Evolutionary conservation across 495 filamentous ascomycete genomes (phyloP).

Genomic region (Neurospora sp.): DNA sequence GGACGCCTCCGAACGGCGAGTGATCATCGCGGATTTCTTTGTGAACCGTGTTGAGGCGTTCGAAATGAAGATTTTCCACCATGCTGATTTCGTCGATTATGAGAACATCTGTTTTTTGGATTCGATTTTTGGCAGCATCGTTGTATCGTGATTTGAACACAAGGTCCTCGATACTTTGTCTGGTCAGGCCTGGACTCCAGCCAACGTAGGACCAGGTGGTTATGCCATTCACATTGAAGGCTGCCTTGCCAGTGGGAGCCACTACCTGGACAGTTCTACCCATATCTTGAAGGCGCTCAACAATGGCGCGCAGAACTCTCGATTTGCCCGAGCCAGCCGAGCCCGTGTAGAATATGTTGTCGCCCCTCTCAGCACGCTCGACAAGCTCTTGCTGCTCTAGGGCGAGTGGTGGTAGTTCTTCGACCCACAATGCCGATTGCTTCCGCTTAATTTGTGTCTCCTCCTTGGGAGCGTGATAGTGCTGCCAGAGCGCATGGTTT

Average conservation of each 20-base stretch:
- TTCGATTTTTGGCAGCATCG: conserved; percentile 12
- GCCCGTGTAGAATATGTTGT: conserved; percentile 54
- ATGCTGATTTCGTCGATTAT: conserved; percentile 39
- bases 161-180: conserved; percentile 9
- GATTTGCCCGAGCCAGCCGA: conserved; percentile 53
- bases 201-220: conserved; percentile 47
- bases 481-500: too few species aligned
- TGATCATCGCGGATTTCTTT: conserved; percentile 30
- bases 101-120: conserved; percentile 28
- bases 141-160: neutral
- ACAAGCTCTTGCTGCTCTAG: conserved; percentile 39
- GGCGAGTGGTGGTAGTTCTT: conserved; percentile 12
- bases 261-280: conserved; percentile 30
- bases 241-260: conserved; percentile 47
- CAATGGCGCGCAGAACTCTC: conserved; percentile 41
- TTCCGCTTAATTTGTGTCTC: too few species aligned
- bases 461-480: too few species aligned
- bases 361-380: conserved; percentile 32
- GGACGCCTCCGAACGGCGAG: conserved; percentile 73
- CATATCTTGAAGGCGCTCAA: conserved; percentile 18
- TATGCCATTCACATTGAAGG: conserved; percentile 41
- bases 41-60: conserved; percentile 42
- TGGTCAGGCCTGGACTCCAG: conserved; percentile 32
- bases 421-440: too few species aligned
- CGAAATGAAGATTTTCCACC: conserved; percentile 45